These are phyloP conservation scores for Mycena galericulata DNA, from an alignment of 768 basidiomycete genomes.

Conservation along the genomic window DNA sequence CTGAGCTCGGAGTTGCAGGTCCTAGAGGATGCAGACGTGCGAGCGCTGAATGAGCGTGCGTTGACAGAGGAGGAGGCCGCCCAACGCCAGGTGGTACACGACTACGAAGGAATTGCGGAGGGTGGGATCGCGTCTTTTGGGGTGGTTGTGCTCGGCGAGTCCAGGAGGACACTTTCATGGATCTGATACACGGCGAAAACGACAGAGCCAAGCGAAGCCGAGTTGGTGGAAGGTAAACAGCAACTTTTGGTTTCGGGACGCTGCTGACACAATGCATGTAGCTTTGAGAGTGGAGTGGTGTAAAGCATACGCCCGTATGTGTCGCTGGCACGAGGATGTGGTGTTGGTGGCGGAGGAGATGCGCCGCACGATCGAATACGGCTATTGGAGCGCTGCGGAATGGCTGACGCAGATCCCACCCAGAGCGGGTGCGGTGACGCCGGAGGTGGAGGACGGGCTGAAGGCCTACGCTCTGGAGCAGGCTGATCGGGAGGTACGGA, in stretches of 20 bases:
- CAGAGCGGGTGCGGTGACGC: not conserved
- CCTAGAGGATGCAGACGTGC: not conserved
- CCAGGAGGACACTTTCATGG: not conserved
- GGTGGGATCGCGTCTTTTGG: not conserved
- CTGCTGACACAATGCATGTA: not conserved
- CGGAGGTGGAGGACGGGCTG: not conserved
- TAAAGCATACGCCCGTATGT: not conserved
- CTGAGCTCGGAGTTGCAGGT: too few species aligned
- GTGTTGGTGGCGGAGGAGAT: not conserved
- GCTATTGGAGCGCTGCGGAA: not conserved
- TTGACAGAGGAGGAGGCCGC: not conserved
- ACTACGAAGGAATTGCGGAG: not conserved
- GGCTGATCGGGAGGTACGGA: not conserved
- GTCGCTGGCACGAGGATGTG: not conserved
- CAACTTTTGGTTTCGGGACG: not conserved
- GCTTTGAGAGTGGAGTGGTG: not conserved
- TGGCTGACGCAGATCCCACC: not conserved
- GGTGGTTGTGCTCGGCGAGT: not conserved
- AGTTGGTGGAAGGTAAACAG: not conserved
- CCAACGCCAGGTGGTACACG: not conserved
- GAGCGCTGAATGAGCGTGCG: not conserved
- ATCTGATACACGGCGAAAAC: not conserved
- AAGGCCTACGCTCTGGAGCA: not conserved
- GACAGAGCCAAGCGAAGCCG: not conserved
- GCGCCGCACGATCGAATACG: not conserved